Conservation (phyloP, 768 basidiomycete species). For the Boletus fagicola region DNA sequence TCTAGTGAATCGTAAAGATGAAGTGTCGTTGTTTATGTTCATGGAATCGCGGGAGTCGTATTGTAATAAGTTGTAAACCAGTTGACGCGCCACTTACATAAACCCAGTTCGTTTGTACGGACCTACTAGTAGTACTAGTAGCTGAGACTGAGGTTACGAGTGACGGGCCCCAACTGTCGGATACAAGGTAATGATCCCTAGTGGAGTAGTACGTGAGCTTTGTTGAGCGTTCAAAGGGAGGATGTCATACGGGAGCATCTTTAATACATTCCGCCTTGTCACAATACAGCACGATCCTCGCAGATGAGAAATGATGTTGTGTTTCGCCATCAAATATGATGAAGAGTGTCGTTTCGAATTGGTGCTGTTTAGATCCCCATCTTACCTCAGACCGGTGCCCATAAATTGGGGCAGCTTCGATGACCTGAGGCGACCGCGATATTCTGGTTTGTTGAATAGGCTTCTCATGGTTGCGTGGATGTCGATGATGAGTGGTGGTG, state of each 20-base stretch:
- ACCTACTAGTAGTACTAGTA: too few relatives aligned
- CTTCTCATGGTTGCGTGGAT: background rate
- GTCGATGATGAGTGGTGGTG: too few relatives aligned
- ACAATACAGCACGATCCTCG: background rate
- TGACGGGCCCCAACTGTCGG: background rate
- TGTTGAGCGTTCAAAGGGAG: background rate
- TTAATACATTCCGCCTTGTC: background rate
- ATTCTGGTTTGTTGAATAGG: background rate
- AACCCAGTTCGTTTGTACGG: background rate
- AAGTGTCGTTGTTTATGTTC: background rate
- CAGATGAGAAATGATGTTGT: background rate
- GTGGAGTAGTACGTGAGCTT: background rate
- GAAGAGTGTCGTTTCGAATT: background rate
- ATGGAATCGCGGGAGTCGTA: background rate
- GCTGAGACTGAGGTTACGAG: background rate
- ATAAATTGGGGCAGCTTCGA: too few relatives aligned
- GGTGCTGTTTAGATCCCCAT: too few relatives aligned
- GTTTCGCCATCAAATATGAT: constrained; percentile 2
- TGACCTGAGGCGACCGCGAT: background rate
- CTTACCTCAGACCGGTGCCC: too few relatives aligned
- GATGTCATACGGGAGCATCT: background rate
- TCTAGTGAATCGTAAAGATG: background rate
- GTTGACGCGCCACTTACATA: background rate
- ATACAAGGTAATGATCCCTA: background rate
- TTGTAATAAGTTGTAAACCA: background rate